Percentiles rank a stretch among this genome's conserved stretches.
phyloP scores from a whole-genome alignment of 2,329 filamentous ascomycete genomes.

The Fusarium pseudonygamai region DNA sequence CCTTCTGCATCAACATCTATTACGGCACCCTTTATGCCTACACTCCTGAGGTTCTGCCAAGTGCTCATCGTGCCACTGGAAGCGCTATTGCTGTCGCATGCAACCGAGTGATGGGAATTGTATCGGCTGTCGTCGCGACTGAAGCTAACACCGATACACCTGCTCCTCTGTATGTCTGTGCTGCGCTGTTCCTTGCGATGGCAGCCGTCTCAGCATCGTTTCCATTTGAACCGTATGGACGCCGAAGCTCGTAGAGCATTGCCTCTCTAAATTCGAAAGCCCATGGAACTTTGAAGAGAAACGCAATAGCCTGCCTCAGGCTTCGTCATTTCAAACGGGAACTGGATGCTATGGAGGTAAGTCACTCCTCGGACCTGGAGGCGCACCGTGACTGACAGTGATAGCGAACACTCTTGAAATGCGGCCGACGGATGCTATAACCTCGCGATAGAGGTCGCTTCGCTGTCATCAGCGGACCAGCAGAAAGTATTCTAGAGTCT shows the following conservation, averaged over 20 bases:
- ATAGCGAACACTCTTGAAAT: not conserved
- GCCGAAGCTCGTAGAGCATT: not conserved
- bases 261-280: accelerated
- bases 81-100: conserved; percentile 77
- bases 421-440: accelerated
- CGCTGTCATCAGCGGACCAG: accelerated
- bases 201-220: conserved; percentile 47
- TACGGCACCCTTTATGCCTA: conserved; percentile 75
- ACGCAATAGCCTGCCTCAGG: accelerated
- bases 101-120: conserved; percentile 78
- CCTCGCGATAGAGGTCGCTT: accelerated
- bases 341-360: not conserved
- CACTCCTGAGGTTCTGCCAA: conserved; percentile 70
- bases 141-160: conserved; percentile 67
- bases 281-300: accelerated
- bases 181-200: conserved; percentile 70
- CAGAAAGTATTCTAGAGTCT: accelerated
- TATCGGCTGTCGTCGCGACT: conserved; percentile 74
- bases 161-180: conserved; percentile 75
- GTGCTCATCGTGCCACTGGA: conserved; percentile 76
- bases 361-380: not conserved
- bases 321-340: accelerated
- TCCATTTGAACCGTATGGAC: conserved; percentile 22
- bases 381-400: accelerated
- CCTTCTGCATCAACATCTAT: conserved; percentile 76